These are phyloP conservation scores for Crithidia thermophila DNA, from an alignment of 208 protist species.

Conservation along the genomic window DNA sequence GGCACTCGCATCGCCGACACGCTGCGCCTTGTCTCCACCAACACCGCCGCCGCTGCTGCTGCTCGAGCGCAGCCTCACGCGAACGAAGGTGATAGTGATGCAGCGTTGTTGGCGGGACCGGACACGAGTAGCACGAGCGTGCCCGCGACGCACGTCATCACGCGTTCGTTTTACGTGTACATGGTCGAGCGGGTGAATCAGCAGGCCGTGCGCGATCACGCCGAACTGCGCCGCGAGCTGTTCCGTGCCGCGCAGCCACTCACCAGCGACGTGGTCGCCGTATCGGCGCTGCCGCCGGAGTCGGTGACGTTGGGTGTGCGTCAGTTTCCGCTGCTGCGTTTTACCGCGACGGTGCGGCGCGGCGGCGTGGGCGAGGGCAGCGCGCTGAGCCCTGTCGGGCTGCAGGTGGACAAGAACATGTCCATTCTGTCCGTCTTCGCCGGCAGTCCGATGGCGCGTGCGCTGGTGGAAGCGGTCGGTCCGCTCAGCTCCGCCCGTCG, in stretches of 20 bases:
- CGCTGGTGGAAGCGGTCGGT: constrained; percentile 40
- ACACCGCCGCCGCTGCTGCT: not conserved
- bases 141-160: constrained; percentile 12
- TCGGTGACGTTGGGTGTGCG: constrained; percentile 65
- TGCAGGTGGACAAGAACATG: constrained; percentile 66
- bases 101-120: too few species aligned
- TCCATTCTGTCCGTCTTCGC: constrained; percentile 38
- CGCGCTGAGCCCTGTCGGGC: constrained; percentile 52
- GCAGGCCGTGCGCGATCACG: constrained; percentile 29
- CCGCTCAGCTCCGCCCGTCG: constrained; percentile 50
- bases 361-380: constrained; percentile 28
- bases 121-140: not conserved
- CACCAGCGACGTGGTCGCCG: not conserved
- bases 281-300: constrained; percentile 31
- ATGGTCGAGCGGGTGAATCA: constrained; percentile 64
- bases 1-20: constrained; percentile 67
- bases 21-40: constrained; percentile 25
- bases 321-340: constrained; percentile 58
- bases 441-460: constrained; percentile 52
- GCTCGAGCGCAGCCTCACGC: constrained; percentile 1
- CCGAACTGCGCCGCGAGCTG: constrained; percentile 34
- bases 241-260: constrained; percentile 17
- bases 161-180: constrained; percentile 50
- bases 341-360: constrained; percentile 45
- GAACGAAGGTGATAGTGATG: not conserved